Conservation (phyloP, 345 rosid genomes). For the Euphorbia peplus region DNA sequence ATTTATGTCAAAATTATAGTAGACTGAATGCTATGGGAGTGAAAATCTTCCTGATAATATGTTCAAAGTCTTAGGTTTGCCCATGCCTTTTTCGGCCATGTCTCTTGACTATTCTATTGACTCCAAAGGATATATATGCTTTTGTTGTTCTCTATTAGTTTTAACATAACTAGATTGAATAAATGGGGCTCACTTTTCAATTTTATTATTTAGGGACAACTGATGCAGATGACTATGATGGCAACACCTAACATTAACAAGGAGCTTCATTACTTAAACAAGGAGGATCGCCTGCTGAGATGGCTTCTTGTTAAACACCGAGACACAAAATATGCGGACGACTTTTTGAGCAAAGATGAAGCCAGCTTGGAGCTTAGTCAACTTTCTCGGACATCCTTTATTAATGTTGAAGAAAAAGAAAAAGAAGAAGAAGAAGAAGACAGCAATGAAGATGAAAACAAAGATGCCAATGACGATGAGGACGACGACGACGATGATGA, state of each 20-base stretch:
- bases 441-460: too few relatives aligned
- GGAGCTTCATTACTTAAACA: slow-evolving; percentile 89
- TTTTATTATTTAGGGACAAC: slow-evolving; percentile 54
- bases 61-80: too few relatives aligned
- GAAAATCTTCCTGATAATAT: too few relatives aligned
- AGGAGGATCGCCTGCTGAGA: slow-evolving; percentile 84
- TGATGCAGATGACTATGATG: slow-evolving; percentile 90
- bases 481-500: too few relatives aligned
- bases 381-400: not conserved
- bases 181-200: not conserved
- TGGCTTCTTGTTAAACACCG: slow-evolving; percentile 95
- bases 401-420: too few relatives aligned
- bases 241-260: slow-evolving; percentile 89
- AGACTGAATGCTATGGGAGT: too few relatives aligned
- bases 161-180: not conserved
- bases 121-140: too few relatives aligned
- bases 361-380: not conserved
- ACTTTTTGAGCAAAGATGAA: slow-evolving; percentile 2
- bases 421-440: not conserved
- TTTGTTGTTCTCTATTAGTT: not conserved
- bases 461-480: too few relatives aligned
- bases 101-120: too few relatives aligned
- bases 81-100: too few relatives aligned
- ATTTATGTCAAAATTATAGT: too few relatives aligned
- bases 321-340: slow-evolving; percentile 18